A percentile compares a stretch with the other conserved stretches of the same genome.
Evolutionary conservation across 2,329 filamentous ascomycete species (phyloP).

Genomic region (Penicillium sp.): DNA sequence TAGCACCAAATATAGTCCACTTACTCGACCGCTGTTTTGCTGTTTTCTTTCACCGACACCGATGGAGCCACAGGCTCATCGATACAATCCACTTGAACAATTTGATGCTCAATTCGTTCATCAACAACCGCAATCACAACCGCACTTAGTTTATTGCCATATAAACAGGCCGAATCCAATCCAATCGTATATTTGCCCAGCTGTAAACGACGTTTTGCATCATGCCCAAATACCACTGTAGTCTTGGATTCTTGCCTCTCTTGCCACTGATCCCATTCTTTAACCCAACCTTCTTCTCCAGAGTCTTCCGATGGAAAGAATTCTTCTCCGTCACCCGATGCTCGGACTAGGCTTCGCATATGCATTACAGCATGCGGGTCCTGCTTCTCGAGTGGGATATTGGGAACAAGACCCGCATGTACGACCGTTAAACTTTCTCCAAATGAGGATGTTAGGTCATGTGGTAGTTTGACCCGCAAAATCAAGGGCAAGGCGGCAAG

Average conservation of each 20-base stretch:
- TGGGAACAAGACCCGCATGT: constrained; percentile 26
- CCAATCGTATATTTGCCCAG: constrained; percentile 24
- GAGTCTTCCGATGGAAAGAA: constrained; percentile 11
- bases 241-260: constrained; percentile 17
- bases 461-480: constrained; percentile 21
- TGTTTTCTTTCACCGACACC: neutral
- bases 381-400: constrained; percentile 21
- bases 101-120: constrained; percentile 6
- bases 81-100: constrained; percentile 24
- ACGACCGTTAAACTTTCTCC: constrained; percentile 21
- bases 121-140: constrained; percentile 17
- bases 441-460: neutral
- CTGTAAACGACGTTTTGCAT: constrained; percentile 29
- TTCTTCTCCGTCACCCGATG: neutral
- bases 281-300: constrained; percentile 26
- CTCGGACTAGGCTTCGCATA: constrained; percentile 19
- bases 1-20: too few species aligned
- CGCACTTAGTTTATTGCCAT: constrained; percentile 25
- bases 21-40: neutral
- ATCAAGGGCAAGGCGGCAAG: constrained; percentile 27
- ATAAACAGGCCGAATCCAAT: constrained; percentile 27
- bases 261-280: constrained; percentile 28
- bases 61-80: constrained; percentile 18
- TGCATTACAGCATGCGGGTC: constrained; percentile 24
- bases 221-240: constrained; percentile 29